Base-by-base conservation (phyloP, 2,329 filamentous ascomycete species). In the Magnaporthiopsis rhizophila region DNA sequence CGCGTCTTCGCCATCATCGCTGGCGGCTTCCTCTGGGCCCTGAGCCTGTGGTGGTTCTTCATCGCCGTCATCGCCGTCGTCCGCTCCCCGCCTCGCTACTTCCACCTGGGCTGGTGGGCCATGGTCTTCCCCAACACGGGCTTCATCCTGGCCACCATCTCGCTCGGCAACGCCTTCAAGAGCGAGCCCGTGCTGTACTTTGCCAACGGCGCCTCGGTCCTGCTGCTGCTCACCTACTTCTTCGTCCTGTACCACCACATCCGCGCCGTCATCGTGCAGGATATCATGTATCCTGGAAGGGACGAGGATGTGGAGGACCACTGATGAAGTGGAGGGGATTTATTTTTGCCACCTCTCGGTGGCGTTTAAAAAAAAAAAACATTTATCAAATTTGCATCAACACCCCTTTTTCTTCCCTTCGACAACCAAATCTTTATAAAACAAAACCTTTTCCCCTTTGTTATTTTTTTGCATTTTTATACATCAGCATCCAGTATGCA, bases 61-160 rank as follows among this genome's bases (percentile, higher is more conserved):
- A 77, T 80, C 28, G 79, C 79, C 3, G 71, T 75, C 26, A 74
- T 80, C 32, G 80, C 80, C n/a, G 76, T 81, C 9, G 65, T 79
- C 64, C 67, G 71, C 5, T 76, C 74, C 21, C 72, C 74, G 66
- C 71, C 70, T 18, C 72, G 73, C 58, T 67, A 69, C 63, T 80
- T 80, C 65, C 77, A 76, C 65, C 71, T 79, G 38, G 79, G 75
- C 63, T 89, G 85, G 86, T 87, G 83, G 80, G 84, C 84, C 7
- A 86, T 87, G 72, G 81, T 89, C 45, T 89, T 89, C 69, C 86
- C 86, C 7, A 88, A 89, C 65, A 84, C 83, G 1, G 86, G 86
- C 0, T 82, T 89, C 62, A 85, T 83, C 1, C 76, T 89, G 56
- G 82, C 84, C 0, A 81, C 81, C 4, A 85, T 89, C 57, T 77